A percentile compares a stretch with the other conserved stretches of the same genome.
phyloP scores from a whole-genome alignment of 140 eudicot species.

The Anethum foeniculum region DNA sequence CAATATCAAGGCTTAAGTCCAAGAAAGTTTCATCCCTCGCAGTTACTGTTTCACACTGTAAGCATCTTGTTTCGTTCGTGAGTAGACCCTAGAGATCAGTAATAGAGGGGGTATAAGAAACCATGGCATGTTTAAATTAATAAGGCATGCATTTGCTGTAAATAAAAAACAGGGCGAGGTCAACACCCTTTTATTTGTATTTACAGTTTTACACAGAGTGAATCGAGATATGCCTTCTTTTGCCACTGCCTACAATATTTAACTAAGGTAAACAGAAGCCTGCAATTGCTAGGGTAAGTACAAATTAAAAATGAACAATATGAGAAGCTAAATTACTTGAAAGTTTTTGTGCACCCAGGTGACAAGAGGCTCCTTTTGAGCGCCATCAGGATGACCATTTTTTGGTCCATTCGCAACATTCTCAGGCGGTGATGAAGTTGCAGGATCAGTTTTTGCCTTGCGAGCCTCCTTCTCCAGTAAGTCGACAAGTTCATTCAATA shows the following conservation, averaged over 20 bases:
- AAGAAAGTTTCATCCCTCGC: conserved; percentile 95
- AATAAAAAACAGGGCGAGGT: background rate
- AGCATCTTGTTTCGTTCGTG: conserved; percentile 88
- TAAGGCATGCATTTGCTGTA: background rate
- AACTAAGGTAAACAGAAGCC: background rate
- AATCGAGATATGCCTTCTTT: background rate
- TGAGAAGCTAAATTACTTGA: conserved; percentile 30
- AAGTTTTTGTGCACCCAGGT: conserved; percentile 67
- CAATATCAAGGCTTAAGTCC: conserved; percentile 93
- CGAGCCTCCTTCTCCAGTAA: conserved; percentile 47
- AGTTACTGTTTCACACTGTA: conserved; percentile 91
- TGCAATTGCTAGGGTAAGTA: background rate
- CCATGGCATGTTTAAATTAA: background rate
- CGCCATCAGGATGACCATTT: conserved; percentile 27
- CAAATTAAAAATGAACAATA: background rate
- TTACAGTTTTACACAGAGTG: too few species aligned
- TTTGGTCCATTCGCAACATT: conserved; percentile 41
- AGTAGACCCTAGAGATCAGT: conserved; percentile 60
- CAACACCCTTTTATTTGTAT: background rate
- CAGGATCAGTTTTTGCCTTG: conserved; percentile 33
- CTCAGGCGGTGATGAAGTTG: conserved; percentile 22
- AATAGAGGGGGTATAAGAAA: background rate
- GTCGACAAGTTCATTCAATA: conserved; percentile 56
- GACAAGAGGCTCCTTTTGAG: conserved; percentile 41
- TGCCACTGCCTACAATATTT: background rate